A percentile compares a stretch with the other conserved stretches of the same genome.
Evolutionary conservation across 176 grass and related monocot species (phyloP).

Genomic region (Carex littledalei): DNA sequence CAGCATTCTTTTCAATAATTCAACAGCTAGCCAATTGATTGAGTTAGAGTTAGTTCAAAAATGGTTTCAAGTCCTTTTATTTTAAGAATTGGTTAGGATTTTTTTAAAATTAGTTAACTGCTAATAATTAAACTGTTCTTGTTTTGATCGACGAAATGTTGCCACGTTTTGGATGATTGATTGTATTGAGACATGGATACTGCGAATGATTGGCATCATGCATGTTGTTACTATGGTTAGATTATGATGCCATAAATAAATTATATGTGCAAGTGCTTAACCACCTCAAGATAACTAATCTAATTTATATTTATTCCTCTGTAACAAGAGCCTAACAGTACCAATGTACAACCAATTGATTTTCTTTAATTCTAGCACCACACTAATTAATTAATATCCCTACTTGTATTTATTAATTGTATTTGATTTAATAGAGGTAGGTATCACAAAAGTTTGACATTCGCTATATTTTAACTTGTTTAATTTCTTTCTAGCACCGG

Average conservation of each 20-base stretch:
- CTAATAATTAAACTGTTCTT: constrained; percentile 11
- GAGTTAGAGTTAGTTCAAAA: background rate
- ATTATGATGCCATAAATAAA: constrained; percentile 4
- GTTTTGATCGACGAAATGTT: background rate
- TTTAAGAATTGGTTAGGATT: constrained; percentile 1
- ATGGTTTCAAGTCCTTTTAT: background rate
- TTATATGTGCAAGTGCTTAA: background rate
- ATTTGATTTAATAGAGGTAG: background rate
- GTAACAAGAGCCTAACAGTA: background rate
- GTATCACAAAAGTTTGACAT: background rate
- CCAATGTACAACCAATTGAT: background rate
- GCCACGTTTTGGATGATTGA: constrained; percentile 5
- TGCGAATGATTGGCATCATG: background rate
- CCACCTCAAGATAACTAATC: constrained; percentile 1
- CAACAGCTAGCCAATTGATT: constrained; percentile 11
- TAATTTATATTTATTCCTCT: background rate
- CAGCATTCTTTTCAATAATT: constrained; percentile 1
- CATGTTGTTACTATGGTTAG: constrained; percentile 18
- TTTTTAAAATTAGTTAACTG: background rate
- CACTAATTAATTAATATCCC: background rate
- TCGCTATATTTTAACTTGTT: too few relatives aligned
- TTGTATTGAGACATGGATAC: constrained; percentile 15
- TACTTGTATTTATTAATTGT: background rate
- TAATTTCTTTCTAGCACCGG: too few relatives aligned
- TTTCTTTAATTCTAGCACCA: background rate